Base-by-base conservation (phyloP, 495 filamentous ascomycete genomes). In the Lophiostoma macrostomum region DNA sequence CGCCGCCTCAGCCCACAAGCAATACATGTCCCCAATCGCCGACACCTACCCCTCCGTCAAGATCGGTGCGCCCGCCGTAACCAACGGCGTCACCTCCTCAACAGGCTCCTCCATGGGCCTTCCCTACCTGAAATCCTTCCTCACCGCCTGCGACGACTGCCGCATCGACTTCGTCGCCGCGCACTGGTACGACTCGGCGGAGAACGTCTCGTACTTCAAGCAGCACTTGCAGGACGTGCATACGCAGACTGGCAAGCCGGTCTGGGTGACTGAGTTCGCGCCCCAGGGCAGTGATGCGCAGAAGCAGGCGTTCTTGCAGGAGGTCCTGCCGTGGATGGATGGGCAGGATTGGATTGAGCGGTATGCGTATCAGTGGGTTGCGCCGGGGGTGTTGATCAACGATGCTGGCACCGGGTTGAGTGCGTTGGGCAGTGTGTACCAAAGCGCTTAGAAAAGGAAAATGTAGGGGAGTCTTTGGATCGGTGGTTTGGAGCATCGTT, bases 211-310 rank as follows among this genome's bases (percentile, higher is more conserved):
- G 19, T 61, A 69, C 50, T 68, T 72, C 53, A 65, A 69, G 57
- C 24, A 46, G 14, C 58, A 69, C 19, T 32, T 67, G 24, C 40
- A 37, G 25, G 25, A 64, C 3, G 61, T 39, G 14, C 41, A 56
- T 61, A 50, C 61, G 1, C 63, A 73, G 30, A 80, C 79, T 27
- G 72, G 80, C 52, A 69, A 73, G 51, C 78, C 81, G 16, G 71
- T 93, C 59, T 93, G 87, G 86, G 71, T 91, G 53, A 89, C 88
- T 36, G 90, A 95, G 73, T 93, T 93, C 64, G 82, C 76, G 23
- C n/a, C 45, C 42, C 76, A 77, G 34, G 69, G 74, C 12, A 62
- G 61, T n/a, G 51, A 65, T 35, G 69, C 67, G 10, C 56, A 76
- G 42, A 72, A 80, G 28, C 69, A 70, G 20, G 49, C 65, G 6